Evolutionary conservation across 257 asterid genomes (phyloP), one percentile per base, ranked within the genome.

Genomic region (Penstemon newberryi): DNA sequence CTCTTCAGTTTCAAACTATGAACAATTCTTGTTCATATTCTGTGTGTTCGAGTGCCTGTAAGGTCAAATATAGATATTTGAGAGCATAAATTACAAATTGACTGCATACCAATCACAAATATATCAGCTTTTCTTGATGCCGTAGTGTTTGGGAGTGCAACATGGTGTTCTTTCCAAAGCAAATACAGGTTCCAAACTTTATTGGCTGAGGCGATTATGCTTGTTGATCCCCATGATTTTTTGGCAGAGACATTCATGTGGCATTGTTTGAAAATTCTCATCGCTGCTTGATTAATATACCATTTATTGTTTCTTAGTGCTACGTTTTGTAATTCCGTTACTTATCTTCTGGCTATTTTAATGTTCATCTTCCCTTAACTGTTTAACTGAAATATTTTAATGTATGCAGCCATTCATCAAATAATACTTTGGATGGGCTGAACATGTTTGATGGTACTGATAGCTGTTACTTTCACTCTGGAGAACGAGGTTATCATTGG

Each of bases 371-470:
- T 75, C 43, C 62, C 36, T 67, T 72, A 41, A 51, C 77, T 15
- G 45, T 62, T 73, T 75, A 65, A 75, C 82, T 64, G 65, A 63
- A 60, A 59, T 64, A 37, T 13, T 50, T 55, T 56, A 15, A 56
- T 73, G 7, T 47, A 13, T 78, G 79, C 95, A 94, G 99, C 78
- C 99, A 94, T 79, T 70, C 99, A 77, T 94, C 99, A 45, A 94
- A 94, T 70, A 94, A 94, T 77, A 94, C 99, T 77, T 89, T 94
- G 84, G 99, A 94, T 82, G 99, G 99, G 57, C 82, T 94, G 80
- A 91, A 94, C 96, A 91, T 94, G 99, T 89, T 91, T 76, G 99
- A 94, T 70, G 99, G 99, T 63, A 94, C 99, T 36, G 99, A 94
- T 79, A 73, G 87, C 79, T 89, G 97, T 78, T 94, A 91, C 77